Evolutionary conservation across 116 monocot species (phyloP).

Genomic region (Posidonia oceanica): DNA sequence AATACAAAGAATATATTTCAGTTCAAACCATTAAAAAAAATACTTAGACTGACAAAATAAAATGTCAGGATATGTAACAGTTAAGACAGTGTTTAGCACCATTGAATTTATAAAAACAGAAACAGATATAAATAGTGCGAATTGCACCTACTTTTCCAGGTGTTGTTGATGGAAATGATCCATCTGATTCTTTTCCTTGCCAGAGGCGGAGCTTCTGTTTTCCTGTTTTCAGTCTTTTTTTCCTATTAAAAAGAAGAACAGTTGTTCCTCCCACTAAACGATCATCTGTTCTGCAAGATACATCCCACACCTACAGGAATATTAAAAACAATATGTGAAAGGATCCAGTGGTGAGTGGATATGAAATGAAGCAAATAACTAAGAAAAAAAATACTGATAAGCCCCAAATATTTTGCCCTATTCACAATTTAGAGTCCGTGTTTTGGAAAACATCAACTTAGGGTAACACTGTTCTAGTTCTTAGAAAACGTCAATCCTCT

Average conservation of each 20-base stretch:
- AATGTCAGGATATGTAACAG: not conserved
- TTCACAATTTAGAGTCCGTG: too few relatives aligned
- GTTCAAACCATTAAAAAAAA: not conserved
- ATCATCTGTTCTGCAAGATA: constrained; percentile 42
- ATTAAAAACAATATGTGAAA: not conserved
- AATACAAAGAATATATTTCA: not conserved
- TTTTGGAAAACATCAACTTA: too few relatives aligned
- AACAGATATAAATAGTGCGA: too few relatives aligned
- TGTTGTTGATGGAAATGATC: constrained; percentile 68
- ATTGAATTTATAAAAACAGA: too few relatives aligned
- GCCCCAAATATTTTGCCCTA: too few relatives aligned
- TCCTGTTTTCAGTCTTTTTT: constrained; percentile 81
- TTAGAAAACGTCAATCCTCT: too few relatives aligned
- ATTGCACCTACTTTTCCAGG: constrained; percentile 68
- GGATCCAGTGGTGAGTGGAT: not conserved
- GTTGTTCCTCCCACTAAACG: constrained; percentile 81
- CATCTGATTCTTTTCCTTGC: constrained; percentile 75
- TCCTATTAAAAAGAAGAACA: constrained; percentile 78
- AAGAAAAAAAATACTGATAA: too few relatives aligned
- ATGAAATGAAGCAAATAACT: not conserved
- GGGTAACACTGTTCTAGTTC: too few relatives aligned
- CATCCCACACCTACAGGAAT: constrained; percentile 72
- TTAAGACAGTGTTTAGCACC: not conserved
- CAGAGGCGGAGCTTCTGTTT: constrained; percentile 86
- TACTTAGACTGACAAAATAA: not conserved